These are phyloP conservation scores for Trypanosoma vivax DNA, from an alignment of 208 protist species.

Conservation along the genomic window DNA sequence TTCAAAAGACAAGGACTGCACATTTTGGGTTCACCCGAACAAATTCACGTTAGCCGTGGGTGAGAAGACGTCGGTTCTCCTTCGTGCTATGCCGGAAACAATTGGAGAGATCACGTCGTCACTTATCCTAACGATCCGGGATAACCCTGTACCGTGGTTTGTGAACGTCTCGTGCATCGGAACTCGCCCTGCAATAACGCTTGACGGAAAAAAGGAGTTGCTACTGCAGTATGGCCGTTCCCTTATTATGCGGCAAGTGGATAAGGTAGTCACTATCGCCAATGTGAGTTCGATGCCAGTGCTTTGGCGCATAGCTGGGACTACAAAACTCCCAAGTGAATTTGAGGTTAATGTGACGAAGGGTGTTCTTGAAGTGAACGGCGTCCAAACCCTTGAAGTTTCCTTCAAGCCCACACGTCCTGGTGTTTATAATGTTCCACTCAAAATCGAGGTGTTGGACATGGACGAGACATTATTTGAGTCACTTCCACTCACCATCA, in stretches of 20 bases:
- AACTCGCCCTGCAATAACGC: constrained; percentile 64
- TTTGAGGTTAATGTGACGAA: constrained; percentile 53
- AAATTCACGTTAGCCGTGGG: constrained; percentile 75
- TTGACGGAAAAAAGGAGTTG: constrained; percentile 66
- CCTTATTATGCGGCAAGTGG: constrained; percentile 43
- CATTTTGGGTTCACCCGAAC: constrained; percentile 72
- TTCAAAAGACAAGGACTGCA: constrained; percentile 72
- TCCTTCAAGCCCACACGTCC: constrained; percentile 64
- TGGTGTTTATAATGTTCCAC: constrained; percentile 54
- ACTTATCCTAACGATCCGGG: constrained; percentile 83
- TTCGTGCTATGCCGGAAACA: constrained; percentile 81
- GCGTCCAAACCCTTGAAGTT: constrained; percentile 38
- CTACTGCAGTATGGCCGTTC: constrained; percentile 79
- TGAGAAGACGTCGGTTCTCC: constrained; percentile 57
- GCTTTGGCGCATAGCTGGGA: constrained; percentile 55
- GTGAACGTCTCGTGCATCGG: constrained; percentile 84
- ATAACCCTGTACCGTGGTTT: constrained; percentile 89
- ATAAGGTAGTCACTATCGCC: constrained; percentile 41
- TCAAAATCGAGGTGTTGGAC: constrained; percentile 66
- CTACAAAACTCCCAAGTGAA: constrained; percentile 64
- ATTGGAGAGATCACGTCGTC: constrained; percentile 75
- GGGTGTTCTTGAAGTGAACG: constrained; percentile 68
- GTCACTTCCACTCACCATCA: constrained; percentile 59
- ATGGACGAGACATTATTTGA: constrained; percentile 45
- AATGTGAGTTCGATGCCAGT: constrained; percentile 82